Evolutionary conservation across 2,329 filamentous ascomycete genomes (phyloP).

Genomic region (Xylariaceae sp.): DNA sequence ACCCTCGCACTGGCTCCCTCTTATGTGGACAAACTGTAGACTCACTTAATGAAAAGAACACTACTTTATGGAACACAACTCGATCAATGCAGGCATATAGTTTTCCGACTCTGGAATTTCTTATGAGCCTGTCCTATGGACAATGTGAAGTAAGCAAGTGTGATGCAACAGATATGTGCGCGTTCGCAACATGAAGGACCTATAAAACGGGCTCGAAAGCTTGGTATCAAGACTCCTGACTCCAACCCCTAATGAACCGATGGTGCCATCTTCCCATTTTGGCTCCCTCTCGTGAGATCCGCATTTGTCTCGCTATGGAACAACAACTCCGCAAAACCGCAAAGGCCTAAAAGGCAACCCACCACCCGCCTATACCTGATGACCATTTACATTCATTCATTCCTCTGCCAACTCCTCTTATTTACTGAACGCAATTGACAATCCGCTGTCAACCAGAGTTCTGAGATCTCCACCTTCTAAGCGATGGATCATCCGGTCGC

Average conservation of each 20-base stretch:
- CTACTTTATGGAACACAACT: not conserved
- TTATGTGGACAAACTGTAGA: no score
- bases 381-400: not conserved
- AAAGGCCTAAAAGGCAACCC: not conserved
- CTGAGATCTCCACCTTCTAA: not conserved
- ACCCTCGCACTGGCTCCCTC: not conserved
- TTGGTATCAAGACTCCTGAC: conserved; percentile 24
- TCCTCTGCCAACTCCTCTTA: not conserved
- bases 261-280: no score
- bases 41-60: no score
- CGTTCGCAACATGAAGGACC: conserved; percentile 17
- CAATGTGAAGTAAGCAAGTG: not conserved
- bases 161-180: conserved; percentile 6
- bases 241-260: conserved; percentile 7
- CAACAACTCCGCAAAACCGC: conserved; percentile 4
- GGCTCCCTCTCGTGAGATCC: not conserved
- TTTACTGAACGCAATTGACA: no score
- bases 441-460: no score
- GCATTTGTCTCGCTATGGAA: not conserved
- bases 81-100: not conserved
- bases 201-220: conserved; percentile 14
- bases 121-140: not conserved
- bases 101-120: not conserved
- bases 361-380: not conserved
- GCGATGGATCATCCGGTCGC: conserved; percentile 8